A percentile compares a stretch with the other conserved stretches of the same genome.
These are phyloP conservation scores for Didymella segeticola DNA, from an alignment of 2,329 filamentous ascomycete genomes.

Conservation along the genomic window DNA sequence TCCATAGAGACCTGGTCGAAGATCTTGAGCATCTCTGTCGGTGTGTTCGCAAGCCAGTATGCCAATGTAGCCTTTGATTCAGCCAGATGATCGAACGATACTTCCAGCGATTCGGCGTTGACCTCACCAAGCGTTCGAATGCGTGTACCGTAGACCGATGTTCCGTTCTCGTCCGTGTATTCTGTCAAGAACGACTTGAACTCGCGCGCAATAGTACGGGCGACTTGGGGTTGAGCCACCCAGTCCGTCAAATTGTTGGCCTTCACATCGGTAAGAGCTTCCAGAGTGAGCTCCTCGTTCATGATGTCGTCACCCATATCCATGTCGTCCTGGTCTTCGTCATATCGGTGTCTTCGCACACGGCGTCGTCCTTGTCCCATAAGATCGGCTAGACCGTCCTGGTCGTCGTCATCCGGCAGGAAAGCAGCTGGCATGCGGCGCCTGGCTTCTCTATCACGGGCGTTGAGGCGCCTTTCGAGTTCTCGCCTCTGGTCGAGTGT, in stretches of 20 bases:
- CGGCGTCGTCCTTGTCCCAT: conserved; percentile 75
- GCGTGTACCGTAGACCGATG: conserved; percentile 92
- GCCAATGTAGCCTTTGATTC: conserved; percentile 91
- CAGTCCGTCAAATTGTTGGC: conserved; percentile 92
- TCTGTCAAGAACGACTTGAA: conserved; percentile 98
- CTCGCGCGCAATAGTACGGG: conserved; percentile 91
- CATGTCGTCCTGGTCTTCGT: conserved; percentile 89
- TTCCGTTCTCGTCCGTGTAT: conserved; percentile 87
- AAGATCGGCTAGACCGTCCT: conserved; percentile 83
- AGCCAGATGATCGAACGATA: conserved; percentile 91
- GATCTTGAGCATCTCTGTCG: conserved; percentile 91
- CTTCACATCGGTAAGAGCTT: conserved; percentile 91
- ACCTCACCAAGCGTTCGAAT: conserved; percentile 96
- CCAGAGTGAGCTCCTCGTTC: conserved; percentile 92
- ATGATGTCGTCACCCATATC: conserved; percentile 92
- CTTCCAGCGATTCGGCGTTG: conserved; percentile 94
- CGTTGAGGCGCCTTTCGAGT: conserved; percentile 75
- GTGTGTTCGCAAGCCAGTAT: conserved; percentile 95
- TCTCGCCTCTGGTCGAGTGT: conserved; percentile 70
- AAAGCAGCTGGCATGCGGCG: conserved; percentile 75
- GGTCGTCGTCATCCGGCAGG: conserved; percentile 81
- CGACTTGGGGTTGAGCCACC: conserved; percentile 88
- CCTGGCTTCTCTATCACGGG: conserved; percentile 73
- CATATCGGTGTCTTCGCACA: conserved; percentile 85
- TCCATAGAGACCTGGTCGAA: conserved; percentile 98